Conservation (phyloP, 768 basidiomycete species). For the Infundibulicybe gibba region DNA sequence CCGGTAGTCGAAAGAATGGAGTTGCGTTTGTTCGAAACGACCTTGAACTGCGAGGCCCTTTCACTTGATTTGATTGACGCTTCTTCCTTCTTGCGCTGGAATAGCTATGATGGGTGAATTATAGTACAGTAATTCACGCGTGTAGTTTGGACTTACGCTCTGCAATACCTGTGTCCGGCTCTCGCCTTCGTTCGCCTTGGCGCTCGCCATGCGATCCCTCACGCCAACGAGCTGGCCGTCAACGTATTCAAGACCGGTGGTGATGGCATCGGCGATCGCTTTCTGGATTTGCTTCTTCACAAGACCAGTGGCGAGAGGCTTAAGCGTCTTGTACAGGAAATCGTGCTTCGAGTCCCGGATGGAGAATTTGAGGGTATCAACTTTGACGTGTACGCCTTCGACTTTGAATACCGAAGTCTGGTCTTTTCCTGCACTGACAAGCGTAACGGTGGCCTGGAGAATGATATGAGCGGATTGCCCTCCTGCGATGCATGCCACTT, state of each 20-base stretch:
- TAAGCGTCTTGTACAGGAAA: slow-evolving; percentile 80
- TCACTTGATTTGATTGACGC: slow-evolving; percentile 17
- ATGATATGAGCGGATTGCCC: too few species aligned
- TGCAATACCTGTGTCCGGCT: slow-evolving; percentile 49
- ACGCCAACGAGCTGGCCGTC: slow-evolving; percentile 90
- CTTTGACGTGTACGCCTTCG: slow-evolving; percentile 69
- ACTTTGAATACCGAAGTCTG: slow-evolving; percentile 70
- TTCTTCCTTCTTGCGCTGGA: slow-evolving; percentile 53
- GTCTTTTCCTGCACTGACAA: slow-evolving; percentile 62
- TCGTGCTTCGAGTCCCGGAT: slow-evolving; percentile 93
- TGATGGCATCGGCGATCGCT: slow-evolving; percentile 60
- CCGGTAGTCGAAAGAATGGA: slow-evolving; percentile 63
- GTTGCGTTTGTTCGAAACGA: slow-evolving; percentile 68
- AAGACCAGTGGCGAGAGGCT: slow-evolving; percentile 73
- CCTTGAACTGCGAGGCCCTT: slow-evolving; percentile 67
- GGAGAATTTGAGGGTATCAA: slow-evolving; percentile 84
- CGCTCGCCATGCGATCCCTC: slow-evolving; percentile 73
- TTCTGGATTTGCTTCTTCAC: slow-evolving; percentile 72
- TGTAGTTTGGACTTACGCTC: slow-evolving; percentile 32
- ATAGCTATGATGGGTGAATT: slow-evolving; percentile 36
- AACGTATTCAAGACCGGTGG: slow-evolving; percentile 79
- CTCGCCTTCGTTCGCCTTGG: slow-evolving; percentile 30
- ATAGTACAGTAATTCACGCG: background rate
- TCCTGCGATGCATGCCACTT: background rate
- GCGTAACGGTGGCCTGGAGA: slow-evolving; percentile 49